Evolutionary conservation across 495 filamentous ascomycete genomes (phyloP), one percentile per base, ranked within the genome.

Genomic region (Neurospora sp.): DNA sequence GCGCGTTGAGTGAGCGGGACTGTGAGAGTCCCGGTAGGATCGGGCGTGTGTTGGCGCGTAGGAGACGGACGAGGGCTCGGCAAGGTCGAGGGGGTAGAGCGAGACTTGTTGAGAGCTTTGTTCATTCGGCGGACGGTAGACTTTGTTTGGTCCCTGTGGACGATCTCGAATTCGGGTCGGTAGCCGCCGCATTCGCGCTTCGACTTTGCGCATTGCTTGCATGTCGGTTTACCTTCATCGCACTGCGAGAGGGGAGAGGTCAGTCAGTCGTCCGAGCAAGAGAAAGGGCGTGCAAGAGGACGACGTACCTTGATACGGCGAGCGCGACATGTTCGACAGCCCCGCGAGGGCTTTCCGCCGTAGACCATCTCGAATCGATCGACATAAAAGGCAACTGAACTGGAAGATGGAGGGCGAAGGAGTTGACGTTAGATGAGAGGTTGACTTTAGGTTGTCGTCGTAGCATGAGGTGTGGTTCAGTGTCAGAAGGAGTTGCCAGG

Each of bases 321-420:
- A 17, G 86, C 85, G 75, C 90, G 85, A 76, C 91, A 93, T 78
- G 90, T 90, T 78, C 89, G 88, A 78, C 91, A 93, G 69, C 89
- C 90, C 83, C 88, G 85, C 72, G 90, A 92, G 70, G 91, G 91
- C 79, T 90, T 91, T 71, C 91, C 91, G 77, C 89, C 89, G 76
- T 92, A 93, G 19, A 93, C 91, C 91, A 93, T 93, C 43, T 72
- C 39, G 15, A 31, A 38, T 38, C 31, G 24, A 70, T 38, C 31
- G 24, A 70, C 74, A 76, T 72, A 38, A 38, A 70, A 31, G 17
- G 40, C 71, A 38, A 70, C n/a, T 42, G 15, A 31, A 66, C 5
- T 42, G 15, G 11, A 6, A 70, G 21, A 38, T 17, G 24, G 54
- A 28, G 24, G 24, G 21, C 13, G 1, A 31, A 34, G 54, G 54